A percentile compares a stretch with the other conserved stretches of the same genome.
Evolutionary conservation across 768 basidiomycete genomes (phyloP).

Genomic region (Amanita pseudoporphyria): DNA sequence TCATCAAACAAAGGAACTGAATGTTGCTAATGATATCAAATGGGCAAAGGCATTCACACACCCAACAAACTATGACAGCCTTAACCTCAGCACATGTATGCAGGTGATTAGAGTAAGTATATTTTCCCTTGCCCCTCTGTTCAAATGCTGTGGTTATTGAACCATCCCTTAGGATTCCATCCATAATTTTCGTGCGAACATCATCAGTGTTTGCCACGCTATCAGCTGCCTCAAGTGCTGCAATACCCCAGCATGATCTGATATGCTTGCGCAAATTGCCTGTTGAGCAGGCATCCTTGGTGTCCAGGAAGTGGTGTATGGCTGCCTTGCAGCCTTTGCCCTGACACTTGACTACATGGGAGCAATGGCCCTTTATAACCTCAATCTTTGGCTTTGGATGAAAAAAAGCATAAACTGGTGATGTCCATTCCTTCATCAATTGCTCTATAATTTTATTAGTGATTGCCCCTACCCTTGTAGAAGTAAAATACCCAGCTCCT

Average conservation of each 20-base stretch:
- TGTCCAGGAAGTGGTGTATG: conserved; percentile 11
- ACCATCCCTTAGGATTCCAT: conserved; percentile 4
- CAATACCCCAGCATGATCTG: conserved; percentile 18
- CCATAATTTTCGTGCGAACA: conserved; percentile 3
- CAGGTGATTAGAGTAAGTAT: conserved; percentile 7
- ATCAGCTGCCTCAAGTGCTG: conserved; percentile 12
- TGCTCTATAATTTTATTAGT: neutral
- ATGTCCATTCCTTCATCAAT: conserved; percentile 6
- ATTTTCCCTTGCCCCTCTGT: conserved; percentile 13
- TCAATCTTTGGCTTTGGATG: conserved; percentile 6
- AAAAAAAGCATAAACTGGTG: conserved; percentile 11
- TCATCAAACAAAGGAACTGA: conserved; percentile 22
- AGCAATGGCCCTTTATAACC: neutral
- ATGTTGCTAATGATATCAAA: conserved; percentile 23
- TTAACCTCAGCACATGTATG: conserved; percentile 5
- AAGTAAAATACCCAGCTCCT: neutral
- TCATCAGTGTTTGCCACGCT: conserved; percentile 3
- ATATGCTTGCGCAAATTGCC: conserved; percentile 20
- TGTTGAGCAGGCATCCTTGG: conserved; percentile 9
- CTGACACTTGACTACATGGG: conserved; percentile 9
- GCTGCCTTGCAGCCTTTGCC: conserved; percentile 8
- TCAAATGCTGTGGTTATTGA: conserved; percentile 20
- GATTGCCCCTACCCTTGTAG: neutral
- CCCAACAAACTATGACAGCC: conserved; percentile 14
- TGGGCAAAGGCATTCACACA: conserved; percentile 21